These are phyloP conservation scores for Mycena metata DNA, from an alignment of 768 basidiomycete genomes.

Conservation along the genomic window DNA sequence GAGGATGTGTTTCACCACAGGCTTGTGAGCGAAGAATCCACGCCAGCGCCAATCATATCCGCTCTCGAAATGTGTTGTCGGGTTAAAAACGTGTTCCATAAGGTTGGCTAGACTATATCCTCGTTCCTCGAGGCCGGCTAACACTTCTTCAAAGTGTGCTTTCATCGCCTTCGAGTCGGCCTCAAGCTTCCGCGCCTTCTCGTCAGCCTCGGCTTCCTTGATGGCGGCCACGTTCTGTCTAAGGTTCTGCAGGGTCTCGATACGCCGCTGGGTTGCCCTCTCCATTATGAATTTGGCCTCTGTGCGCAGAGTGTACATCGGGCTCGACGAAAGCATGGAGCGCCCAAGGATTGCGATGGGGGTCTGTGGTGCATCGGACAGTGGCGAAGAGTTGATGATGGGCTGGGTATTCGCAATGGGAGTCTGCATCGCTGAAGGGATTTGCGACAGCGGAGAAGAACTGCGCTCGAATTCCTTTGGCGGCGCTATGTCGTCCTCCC, in stretches of 20 bases:
- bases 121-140: neutral
- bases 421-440: neutral
- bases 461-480: too few species aligned
- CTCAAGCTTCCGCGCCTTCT: too few species aligned
- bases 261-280: conserved; percentile 1
- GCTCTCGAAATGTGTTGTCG: neutral
- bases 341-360: neutral
- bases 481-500: too few species aligned
- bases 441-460: neutral
- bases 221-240: too few species aligned
- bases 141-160: neutral
- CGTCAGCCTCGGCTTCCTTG: too few species aligned
- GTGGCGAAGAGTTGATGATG: neutral
- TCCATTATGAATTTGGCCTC: neutral
- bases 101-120: neutral
- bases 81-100: neutral
- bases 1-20: neutral
- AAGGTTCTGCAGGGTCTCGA: too few species aligned
- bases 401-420: neutral
- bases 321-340: neutral
- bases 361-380: neutral
- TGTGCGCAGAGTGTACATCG: neutral
- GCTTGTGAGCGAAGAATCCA: conserved; percentile 9
- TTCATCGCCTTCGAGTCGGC: too few species aligned
- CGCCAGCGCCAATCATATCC: conserved; percentile 2